Evolutionary conservation across 1,284 basidiomycete species (phyloP).

Genomic region (Rhodofomes roseus): DNA sequence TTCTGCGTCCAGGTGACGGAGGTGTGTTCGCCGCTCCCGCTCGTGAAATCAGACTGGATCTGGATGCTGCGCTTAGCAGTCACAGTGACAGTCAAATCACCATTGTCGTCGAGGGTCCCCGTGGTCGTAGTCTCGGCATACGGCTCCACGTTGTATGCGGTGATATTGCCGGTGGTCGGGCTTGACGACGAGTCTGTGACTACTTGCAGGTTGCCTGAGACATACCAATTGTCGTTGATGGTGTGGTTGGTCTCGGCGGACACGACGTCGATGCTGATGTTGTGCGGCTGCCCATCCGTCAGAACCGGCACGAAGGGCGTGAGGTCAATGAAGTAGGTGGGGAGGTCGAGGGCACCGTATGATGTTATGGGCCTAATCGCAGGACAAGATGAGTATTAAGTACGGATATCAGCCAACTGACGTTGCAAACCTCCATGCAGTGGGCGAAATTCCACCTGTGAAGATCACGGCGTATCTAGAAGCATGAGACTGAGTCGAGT

Average conservation of each 20-base stretch:
- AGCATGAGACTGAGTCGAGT: not conserved
- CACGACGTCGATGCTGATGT: constrained; percentile 66
- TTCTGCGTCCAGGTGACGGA: constrained; percentile 53
- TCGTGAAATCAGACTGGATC: constrained; percentile 54
- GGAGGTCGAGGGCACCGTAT: constrained; percentile 75
- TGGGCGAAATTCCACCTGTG: constrained; percentile 75
- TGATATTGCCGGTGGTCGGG: constrained; percentile 68
- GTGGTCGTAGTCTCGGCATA: constrained; percentile 51
- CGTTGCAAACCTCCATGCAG: constrained; percentile 60
- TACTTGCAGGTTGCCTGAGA: constrained; percentile 70
- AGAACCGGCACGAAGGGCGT: constrained; percentile 76
- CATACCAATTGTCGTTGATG: constrained; percentile 74
- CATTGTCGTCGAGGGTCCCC: constrained; percentile 37
- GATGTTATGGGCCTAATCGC: constrained; percentile 73
- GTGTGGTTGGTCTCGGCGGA: constrained; percentile 66
- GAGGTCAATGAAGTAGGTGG: constrained; percentile 75
- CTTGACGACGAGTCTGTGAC: constrained; percentile 57
- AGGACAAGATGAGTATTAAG: not conserved
- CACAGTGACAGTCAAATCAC: constrained; percentile 52
- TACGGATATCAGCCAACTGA: not conserved
- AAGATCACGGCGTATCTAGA: constrained; percentile 62
- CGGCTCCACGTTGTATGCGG: constrained; percentile 47
- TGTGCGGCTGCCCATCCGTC: constrained; percentile 65
- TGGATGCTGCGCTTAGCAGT: constrained; percentile 48
- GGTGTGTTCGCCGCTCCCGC: constrained; percentile 51